Evolutionary conservation across 192 early-diverging fungal species (phyloP).

Genomic region (Mortierella alpina): DNA sequence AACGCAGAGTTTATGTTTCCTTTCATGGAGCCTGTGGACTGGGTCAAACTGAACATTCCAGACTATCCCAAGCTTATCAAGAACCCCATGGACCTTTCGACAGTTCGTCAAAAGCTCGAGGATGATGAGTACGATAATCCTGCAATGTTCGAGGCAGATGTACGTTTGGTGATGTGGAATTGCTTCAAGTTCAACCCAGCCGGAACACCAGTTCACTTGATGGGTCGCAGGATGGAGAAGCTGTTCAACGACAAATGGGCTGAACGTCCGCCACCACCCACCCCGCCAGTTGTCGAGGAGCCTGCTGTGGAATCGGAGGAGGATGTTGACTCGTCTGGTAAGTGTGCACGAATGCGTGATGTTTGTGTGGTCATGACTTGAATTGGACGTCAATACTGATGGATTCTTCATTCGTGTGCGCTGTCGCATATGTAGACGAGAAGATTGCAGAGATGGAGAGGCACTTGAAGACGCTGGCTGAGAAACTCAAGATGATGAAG

Average conservation of each 20-base stretch:
- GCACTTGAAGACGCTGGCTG: conserved; percentile 37
- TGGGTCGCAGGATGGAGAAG: conserved; percentile 72
- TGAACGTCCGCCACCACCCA: conserved; percentile 51
- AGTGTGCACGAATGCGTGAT: background rate
- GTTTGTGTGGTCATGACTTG: conserved; percentile 6
- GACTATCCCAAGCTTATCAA: conserved; percentile 87
- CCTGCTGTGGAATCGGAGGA: conserved; percentile 34
- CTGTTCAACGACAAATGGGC: conserved; percentile 81
- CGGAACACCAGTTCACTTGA: conserved; percentile 68
- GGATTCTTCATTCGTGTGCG: background rate
- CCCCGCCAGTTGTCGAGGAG: conserved; percentile 21
- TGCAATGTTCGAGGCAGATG: conserved; percentile 75
- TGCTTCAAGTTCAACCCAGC: conserved; percentile 81
- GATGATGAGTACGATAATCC: conserved; percentile 67
- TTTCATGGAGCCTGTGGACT: conserved; percentile 90
- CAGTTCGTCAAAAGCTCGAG: conserved; percentile 73
- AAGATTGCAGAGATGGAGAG: conserved; percentile 52
- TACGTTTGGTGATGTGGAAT: conserved; percentile 78
- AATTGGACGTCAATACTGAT: background rate
- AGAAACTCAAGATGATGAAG: conserved; percentile 47
- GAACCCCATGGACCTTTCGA: conserved; percentile 84
- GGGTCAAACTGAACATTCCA: conserved; percentile 86
- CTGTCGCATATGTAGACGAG: conserved; percentile 31
- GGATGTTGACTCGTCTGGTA: conserved; percentile 38
- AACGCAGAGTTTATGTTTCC: conserved; percentile 77